Evolutionary conservation across 2,329 filamentous ascomycete species (phyloP).

Genomic region (Coniella vitis): DNA sequence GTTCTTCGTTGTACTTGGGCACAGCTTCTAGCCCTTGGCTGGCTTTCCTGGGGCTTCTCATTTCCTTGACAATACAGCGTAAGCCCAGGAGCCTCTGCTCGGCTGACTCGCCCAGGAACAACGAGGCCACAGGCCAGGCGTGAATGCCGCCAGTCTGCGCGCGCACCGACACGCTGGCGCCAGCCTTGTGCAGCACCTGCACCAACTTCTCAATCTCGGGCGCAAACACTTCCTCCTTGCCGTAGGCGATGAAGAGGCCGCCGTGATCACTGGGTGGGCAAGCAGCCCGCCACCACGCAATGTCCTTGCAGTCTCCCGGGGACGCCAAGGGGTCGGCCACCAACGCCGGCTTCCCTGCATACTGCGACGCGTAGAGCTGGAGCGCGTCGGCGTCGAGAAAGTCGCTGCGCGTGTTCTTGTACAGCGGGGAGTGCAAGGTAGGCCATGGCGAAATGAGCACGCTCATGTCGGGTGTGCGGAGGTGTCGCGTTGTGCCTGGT

Average conservation of each 20-base stretch:
- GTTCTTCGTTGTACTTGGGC: slow-evolving; percentile 16
- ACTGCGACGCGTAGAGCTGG: slow-evolving; percentile 63
- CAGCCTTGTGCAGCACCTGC: slow-evolving; percentile 44
- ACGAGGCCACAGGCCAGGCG: slow-evolving; percentile 70
- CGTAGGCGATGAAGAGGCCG: slow-evolving; percentile 63
- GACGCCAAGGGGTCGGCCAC: slow-evolving; percentile 54
- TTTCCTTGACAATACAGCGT: slow-evolving; percentile 31
- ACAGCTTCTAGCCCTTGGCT: slow-evolving; percentile 17
- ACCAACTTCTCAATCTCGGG: slow-evolving; percentile 60
- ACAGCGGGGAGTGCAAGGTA: slow-evolving; percentile 60
- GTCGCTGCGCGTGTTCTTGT: slow-evolving; percentile 65
- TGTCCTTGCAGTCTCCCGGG: slow-evolving; percentile 62
- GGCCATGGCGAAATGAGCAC: slow-evolving; percentile 77
- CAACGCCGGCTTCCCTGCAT: slow-evolving; percentile 46
- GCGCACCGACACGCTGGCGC: slow-evolving; percentile 47
- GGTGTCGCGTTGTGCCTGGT: slow-evolving; percentile 24
- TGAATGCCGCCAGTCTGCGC: slow-evolving; percentile 65
- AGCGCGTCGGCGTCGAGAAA: slow-evolving; percentile 64
- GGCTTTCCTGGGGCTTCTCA: slow-evolving; percentile 25
- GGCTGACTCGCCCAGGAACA: slow-evolving; percentile 46
- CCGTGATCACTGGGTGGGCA: slow-evolving; percentile 55
- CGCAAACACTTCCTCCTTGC: slow-evolving; percentile 71
- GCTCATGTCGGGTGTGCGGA: slow-evolving; percentile 48
- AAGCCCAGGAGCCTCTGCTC: slow-evolving; percentile 47
- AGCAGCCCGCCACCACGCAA: slow-evolving; percentile 59